phyloP scores from a whole-genome alignment of 441 rosid species.

The Eruca vesicaria region DNA sequence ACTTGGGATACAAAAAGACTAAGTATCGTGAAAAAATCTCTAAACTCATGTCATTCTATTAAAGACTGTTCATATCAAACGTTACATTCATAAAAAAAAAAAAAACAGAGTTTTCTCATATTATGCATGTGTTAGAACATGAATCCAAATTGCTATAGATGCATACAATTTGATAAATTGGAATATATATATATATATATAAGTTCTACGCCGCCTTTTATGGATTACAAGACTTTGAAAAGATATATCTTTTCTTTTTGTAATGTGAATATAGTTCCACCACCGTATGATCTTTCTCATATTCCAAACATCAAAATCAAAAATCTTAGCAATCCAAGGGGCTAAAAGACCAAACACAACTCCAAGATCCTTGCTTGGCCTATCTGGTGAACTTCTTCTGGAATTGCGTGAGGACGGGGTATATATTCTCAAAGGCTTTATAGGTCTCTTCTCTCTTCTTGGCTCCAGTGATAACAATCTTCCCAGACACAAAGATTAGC shows the following conservation, averaged over 20 bases:
- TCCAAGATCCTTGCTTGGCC: background rate
- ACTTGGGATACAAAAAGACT: background rate
- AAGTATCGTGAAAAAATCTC: background rate
- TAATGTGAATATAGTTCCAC: no score
- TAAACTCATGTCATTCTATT: background rate
- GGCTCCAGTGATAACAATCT: conserved; percentile 37
- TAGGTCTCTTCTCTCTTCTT: conserved; percentile 36
- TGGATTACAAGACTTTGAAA: no score
- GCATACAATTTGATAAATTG: no score
- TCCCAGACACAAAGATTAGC: conserved; percentile 38
- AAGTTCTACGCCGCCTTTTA: no score
- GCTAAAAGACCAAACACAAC: background rate
- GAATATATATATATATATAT: no score
- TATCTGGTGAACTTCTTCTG: conserved; percentile 20
- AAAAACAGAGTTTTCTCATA: background rate
- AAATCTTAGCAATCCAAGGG: no score
- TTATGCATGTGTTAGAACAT: background rate
- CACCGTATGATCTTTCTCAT: no score
- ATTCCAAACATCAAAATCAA: no score
- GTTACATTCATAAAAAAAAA: background rate
- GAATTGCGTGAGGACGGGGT: conserved; percentile 33
- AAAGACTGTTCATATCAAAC: background rate
- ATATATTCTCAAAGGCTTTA: conserved; percentile 35
- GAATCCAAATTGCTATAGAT: background rate
- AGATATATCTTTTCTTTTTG: no score